Evolutionary conservation across 495 filamentous ascomycete genomes (phyloP).

Genomic region (Neurospora sp.): DNA sequence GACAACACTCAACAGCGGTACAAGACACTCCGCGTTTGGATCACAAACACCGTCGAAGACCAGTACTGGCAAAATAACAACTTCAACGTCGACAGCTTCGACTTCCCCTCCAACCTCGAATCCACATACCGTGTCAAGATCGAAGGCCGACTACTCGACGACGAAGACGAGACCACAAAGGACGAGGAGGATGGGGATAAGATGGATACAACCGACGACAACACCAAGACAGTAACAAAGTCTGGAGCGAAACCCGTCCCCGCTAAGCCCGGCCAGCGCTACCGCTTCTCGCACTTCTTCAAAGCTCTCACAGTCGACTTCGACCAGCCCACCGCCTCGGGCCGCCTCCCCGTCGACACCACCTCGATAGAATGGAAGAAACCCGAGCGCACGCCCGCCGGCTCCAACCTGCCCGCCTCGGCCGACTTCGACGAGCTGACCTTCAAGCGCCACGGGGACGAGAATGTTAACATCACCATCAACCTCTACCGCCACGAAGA

Average conservation of each 20-base stretch:
- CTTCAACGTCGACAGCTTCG: slow-evolving; percentile 58
- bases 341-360: slow-evolving; percentile 45
- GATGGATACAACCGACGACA: slow-evolving; percentile 59
- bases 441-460: slow-evolving; percentile 84
- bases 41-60: slow-evolving; percentile 89
- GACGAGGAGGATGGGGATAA: slow-evolving; percentile 46
- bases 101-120: slow-evolving; percentile 57
- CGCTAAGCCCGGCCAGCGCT: slow-evolving; percentile 34
- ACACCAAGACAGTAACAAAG: slow-evolving; percentile 22
- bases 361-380: slow-evolving; percentile 63
- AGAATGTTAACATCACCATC: slow-evolving; percentile 84
- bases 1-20: slow-evolving; percentile 39
- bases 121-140: slow-evolving; percentile 84
- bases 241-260: slow-evolving; percentile 15
- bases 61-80: slow-evolving; percentile 79
- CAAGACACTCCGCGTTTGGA: slow-evolving; percentile 84
- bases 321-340: slow-evolving; percentile 41
- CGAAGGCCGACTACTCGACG: slow-evolving; percentile 79
- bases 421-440: slow-evolving; percentile 85
- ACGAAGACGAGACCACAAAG: slow-evolving; percentile 51
- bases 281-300: slow-evolving; percentile 90
- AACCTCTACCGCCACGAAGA: slow-evolving; percentile 77
- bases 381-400: slow-evolving; percentile 44
- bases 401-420: slow-evolving; percentile 38
- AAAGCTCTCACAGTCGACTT: slow-evolving; percentile 83